Evolutionary conservation across 768 basidiomycete species (phyloP), one percentile per base, ranked within the genome.

Genomic region (Chlorophyllum brunneum): DNA sequence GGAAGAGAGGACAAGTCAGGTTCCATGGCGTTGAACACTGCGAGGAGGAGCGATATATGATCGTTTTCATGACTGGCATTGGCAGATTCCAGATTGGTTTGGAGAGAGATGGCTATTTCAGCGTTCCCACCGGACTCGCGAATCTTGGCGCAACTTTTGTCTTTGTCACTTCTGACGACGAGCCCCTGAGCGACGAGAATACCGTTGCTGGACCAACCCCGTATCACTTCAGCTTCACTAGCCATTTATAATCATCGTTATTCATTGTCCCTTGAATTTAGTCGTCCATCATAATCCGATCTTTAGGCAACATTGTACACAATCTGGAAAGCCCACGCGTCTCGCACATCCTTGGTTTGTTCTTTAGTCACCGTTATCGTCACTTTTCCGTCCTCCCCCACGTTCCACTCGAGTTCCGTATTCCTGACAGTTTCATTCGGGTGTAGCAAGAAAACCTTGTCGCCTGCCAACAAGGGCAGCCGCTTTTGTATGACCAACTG

Each of bases 181-280:
- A 15, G 16, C 62, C 63, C 13, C 67, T 74, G 20, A 63, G 63
- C 26, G 79, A 82, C 51, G 69, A 70, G 26, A 77, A 67, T 53
- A 79, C 75, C 23, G 64, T 86, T 31, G 83, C 82, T 31, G 85
- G 85, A 2, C 81, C 80, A 7, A 68, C 74, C 15, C 69, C 83
- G 58, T 57, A 77, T 24, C 60, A 60, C 36, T 74, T 79, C 60
- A 61, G 63, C 24, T 76, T 65, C 45, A 65, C 67, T 29, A 52
- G 51, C 22, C 7, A n/a, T n/a, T 3, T 24, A 34, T 34, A 27
- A 27, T 22, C 44, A 15, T 15, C 23, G 7, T 10, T 27, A 38
- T 10, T 52, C n/a, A 27, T 20, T 5, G 5, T 13, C 10, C 13
- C n/a, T 27, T 50, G 48, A 40, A 41, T 40, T 31, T 22, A 11